phyloP scores from a whole-genome alignment of 352 stramenopile species.

The Blastocystis sp. region DNA sequence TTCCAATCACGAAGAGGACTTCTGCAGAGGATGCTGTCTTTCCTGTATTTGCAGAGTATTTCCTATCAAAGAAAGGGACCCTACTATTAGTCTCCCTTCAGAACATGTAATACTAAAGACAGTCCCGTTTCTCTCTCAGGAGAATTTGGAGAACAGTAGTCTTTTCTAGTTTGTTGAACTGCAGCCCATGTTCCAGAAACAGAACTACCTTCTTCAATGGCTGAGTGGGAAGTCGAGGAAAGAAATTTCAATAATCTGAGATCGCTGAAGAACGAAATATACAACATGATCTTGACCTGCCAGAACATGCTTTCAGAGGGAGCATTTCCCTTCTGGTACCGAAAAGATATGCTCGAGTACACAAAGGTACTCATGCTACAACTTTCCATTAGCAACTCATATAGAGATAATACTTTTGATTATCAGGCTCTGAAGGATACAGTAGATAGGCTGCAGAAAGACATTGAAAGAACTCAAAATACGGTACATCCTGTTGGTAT shows the following conservation, averaged over 20 bases:
- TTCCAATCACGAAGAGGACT: neutral
- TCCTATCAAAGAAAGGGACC: neutral
- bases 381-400: neutral
- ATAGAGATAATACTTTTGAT: neutral
- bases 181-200: too few relatives aligned
- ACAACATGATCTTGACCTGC: neutral
- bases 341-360: neutral
- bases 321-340: neutral
- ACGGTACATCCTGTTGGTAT: neutral
- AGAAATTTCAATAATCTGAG: neutral
- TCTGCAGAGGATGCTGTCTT: constrained; percentile 33
- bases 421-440: neutral
- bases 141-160: too few relatives aligned
- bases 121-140: too few relatives aligned
- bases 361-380: neutral
- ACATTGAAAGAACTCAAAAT: neutral
- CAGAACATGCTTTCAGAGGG: neutral
- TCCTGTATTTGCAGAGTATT: neutral
- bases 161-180: too few relatives aligned
- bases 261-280: neutral
- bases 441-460: neutral
- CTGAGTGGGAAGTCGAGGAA: too few relatives aligned
- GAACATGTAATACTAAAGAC: too few relatives aligned
- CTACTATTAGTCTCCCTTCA: too few relatives aligned
- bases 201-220: too few relatives aligned